These are phyloP conservation scores for Dipodascus geniculatus DNA, from an alignment of 805 yeast species.

Conservation along the genomic window DNA sequence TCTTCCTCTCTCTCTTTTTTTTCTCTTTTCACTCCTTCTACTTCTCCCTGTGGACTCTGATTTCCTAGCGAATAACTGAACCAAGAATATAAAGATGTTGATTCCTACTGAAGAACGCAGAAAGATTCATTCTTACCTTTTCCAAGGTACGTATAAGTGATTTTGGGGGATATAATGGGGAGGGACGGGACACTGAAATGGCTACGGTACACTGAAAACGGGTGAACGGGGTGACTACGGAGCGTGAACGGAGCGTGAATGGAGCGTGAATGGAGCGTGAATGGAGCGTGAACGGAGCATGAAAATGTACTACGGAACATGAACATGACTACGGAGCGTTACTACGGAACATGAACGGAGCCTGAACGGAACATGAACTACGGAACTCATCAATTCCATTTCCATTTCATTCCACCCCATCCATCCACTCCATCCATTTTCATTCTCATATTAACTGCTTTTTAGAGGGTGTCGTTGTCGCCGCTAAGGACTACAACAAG, in stretches of 20 bases:
- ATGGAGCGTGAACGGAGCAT: too few species aligned
- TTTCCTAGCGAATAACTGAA: conserved; percentile 5
- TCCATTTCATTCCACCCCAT: neutral
- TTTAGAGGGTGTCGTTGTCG: conserved; percentile 97
- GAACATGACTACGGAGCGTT: too few species aligned
- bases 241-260: too few species aligned
- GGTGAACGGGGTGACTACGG: too few species aligned
- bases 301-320: too few species aligned
- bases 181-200: too few species aligned
- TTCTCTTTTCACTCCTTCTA: neutral
- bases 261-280: too few species aligned
- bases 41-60: conserved; percentile 4
- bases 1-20: neutral
- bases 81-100: conserved; percentile 56
- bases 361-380: too few species aligned
- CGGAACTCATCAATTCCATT: too few species aligned
- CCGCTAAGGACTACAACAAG: conserved; percentile 97
- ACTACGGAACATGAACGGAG: too few species aligned
- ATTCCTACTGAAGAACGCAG: conserved; percentile 99
- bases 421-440: neutral
- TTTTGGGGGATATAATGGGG: neutral
- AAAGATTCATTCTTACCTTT: conserved; percentile 98
- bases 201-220: too few species aligned
- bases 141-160: conserved; percentile 70
- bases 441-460: conserved; percentile 27